Conservation (phyloP, 257 asterid species). For the Capsicum rhomboideum region DNA sequence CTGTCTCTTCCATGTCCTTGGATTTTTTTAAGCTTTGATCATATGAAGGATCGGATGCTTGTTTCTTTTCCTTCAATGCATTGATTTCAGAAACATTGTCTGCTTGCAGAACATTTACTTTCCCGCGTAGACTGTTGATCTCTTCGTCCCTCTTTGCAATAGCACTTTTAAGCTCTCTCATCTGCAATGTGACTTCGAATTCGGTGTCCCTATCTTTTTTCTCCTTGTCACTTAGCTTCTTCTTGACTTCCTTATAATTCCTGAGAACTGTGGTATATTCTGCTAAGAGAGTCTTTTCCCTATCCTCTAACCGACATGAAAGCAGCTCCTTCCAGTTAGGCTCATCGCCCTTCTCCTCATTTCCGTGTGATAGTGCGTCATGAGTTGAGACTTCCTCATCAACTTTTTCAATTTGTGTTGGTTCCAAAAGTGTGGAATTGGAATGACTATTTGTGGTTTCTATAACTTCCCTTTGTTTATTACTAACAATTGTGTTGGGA, state of each 20-base stretch:
- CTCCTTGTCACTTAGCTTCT: conserved; percentile 50
- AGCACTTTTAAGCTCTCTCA: conserved; percentile 50
- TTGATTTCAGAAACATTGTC: background rate
- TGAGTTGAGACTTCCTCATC: background rate
- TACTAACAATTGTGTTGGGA: background rate
- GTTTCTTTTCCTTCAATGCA: conserved; percentile 1
- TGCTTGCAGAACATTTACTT: conserved; percentile 21
- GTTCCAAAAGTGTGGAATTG: conserved; percentile 8
- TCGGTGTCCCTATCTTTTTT: conserved; percentile 52
- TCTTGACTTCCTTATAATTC: conserved; percentile 77
- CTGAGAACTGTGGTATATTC: conserved; percentile 65
- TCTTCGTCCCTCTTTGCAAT: conserved; percentile 63
- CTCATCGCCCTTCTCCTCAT: conserved; percentile 24
- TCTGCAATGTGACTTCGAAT: conserved; percentile 51
- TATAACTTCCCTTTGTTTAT: conserved; percentile 14
- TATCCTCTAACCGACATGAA: conserved; percentile 60
- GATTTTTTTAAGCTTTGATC: background rate
- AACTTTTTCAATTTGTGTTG: conserved; percentile 8
- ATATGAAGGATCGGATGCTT: conserved; percentile 1
- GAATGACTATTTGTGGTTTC: conserved; percentile 5
- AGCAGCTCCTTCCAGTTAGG: conserved; percentile 73
- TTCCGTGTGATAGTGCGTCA: conserved; percentile 5
- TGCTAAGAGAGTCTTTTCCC: conserved; percentile 54
- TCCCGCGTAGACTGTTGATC: conserved; percentile 39
- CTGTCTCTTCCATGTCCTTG: background rate